Evolutionary conservation across 192 early-diverging fungal genomes (phyloP).

Genomic region (Globomyces pollinis-pini): DNA sequence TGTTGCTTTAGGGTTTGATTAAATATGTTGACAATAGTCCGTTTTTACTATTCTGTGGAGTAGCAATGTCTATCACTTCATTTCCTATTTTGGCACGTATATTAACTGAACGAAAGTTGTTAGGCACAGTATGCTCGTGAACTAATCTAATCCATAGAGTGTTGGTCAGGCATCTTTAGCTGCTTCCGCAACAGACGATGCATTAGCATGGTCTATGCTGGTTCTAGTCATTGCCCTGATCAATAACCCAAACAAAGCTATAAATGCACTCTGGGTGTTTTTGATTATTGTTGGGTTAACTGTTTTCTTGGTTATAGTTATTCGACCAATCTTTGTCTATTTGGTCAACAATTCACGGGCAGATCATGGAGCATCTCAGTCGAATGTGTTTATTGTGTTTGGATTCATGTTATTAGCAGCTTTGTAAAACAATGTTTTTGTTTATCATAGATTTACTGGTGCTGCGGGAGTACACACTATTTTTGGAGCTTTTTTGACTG

Average conservation of each 20-base stretch:
- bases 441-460: too few relatives aligned
- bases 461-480: conserved; percentile 86
- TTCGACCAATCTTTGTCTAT: conserved; percentile 55
- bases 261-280: conserved; percentile 78
- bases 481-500: conserved; percentile 87
- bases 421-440: too few relatives aligned
- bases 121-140: too few relatives aligned
- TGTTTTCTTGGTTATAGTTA: conserved; percentile 58
- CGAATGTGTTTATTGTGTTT: conserved; percentile 67
- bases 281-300: conserved; percentile 59
- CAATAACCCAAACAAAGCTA: conserved; percentile 66
- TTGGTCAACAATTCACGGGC: conserved; percentile 16
- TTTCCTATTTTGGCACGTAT: conserved; percentile 95
- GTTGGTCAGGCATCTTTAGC: conserved; percentile 79
- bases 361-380: conserved; percentile 27
- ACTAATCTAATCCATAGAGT: too few relatives aligned
- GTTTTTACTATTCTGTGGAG: conserved; percentile 81
- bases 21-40: too few relatives aligned
- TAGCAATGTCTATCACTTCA: conserved; percentile 90
- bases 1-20: conserved; percentile 44
- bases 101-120: conserved; percentile 76
- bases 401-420: conserved; percentile 61
- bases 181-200: conserved; percentile 81
- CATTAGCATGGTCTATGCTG: conserved; percentile 71
- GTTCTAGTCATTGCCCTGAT: conserved; percentile 74